phyloP scores from a whole-genome alignment of 2,329 filamentous ascomycete species.

The Helotiales sp. region DNA sequence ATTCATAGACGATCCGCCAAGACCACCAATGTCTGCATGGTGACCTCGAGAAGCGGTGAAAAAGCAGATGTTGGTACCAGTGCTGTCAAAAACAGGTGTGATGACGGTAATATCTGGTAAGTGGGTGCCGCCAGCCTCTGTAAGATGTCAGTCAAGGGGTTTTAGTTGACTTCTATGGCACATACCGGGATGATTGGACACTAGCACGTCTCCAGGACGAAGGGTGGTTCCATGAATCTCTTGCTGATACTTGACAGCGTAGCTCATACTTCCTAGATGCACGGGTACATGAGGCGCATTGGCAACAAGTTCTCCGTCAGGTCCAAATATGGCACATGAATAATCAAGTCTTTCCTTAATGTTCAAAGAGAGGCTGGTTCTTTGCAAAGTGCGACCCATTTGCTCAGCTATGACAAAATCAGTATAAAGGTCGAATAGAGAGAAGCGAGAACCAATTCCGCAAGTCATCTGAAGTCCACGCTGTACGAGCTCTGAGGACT shows the following conservation, averaged over 20 bases:
- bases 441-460: no score
- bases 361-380: slow-evolving; percentile 60
- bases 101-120: slow-evolving; percentile 81
- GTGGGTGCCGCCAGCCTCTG: slow-evolving; percentile 67
- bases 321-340: slow-evolving; percentile 57
- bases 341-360: slow-evolving; percentile 76
- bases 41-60: slow-evolving; percentile 76
- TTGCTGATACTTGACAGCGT: slow-evolving; percentile 65
- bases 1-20: slow-evolving; percentile 75
- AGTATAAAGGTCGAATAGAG: no score
- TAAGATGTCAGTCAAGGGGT: background rate
- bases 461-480: no score
- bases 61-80: slow-evolving; percentile 69
- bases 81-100: slow-evolving; percentile 67
- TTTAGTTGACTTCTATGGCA: background rate
- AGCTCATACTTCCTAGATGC: slow-evolving; percentile 22
- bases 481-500: no score
- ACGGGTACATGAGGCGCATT: slow-evolving; percentile 75
- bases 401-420: slow-evolving; percentile 68
- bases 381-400: slow-evolving; percentile 75
- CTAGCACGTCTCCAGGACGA: slow-evolving; percentile 75
- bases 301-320: slow-evolving; percentile 54
- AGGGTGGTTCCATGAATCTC: slow-evolving; percentile 75
- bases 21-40: slow-evolving; percentile 79
- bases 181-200: slow-evolving; percentile 56